Conservation (phyloP, 192 early-diverging fungal genomes). For the Jimgerdemannia flammicorona region DNA sequence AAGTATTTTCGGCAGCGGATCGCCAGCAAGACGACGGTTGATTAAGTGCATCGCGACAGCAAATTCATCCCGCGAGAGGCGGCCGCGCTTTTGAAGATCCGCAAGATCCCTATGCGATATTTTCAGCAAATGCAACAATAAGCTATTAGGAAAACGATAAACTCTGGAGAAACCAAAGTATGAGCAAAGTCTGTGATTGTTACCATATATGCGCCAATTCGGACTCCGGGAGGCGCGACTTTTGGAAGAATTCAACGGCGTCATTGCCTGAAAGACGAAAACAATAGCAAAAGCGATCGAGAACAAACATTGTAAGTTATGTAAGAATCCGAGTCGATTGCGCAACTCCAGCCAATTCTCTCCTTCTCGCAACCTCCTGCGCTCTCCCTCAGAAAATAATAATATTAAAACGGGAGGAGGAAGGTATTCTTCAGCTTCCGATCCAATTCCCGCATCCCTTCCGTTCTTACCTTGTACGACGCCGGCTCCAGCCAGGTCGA, state of each 20-base stretch:
- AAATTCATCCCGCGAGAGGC: conserved; percentile 68
- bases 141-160: too few species aligned
- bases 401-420: not conserved
- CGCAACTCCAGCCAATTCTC: not conserved
- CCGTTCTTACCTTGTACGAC: conserved; percentile 55
- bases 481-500: conserved; percentile 64
- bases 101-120: conserved; percentile 58
- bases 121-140: not conserved
- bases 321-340: not conserved
- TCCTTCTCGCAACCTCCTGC: too few species aligned
- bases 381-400: not conserved
- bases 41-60: conserved; percentile 81
- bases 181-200: not conserved
- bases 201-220: conserved; percentile 33
- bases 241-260: conserved; percentile 38
- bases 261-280: conserved; percentile 19
- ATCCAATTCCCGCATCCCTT: too few species aligned
- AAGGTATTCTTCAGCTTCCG: not conserved
- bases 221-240: conserved; percentile 28
- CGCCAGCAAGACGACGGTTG: conserved; percentile 51
- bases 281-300: too few species aligned
- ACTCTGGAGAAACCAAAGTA: too few species aligned
- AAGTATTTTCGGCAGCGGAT: conserved; percentile 46
- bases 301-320: too few species aligned
- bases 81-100: conserved; percentile 57